phyloP scores from a whole-genome alignment of 73 alveolate genomes.

The Breviolum minutum region DNA sequence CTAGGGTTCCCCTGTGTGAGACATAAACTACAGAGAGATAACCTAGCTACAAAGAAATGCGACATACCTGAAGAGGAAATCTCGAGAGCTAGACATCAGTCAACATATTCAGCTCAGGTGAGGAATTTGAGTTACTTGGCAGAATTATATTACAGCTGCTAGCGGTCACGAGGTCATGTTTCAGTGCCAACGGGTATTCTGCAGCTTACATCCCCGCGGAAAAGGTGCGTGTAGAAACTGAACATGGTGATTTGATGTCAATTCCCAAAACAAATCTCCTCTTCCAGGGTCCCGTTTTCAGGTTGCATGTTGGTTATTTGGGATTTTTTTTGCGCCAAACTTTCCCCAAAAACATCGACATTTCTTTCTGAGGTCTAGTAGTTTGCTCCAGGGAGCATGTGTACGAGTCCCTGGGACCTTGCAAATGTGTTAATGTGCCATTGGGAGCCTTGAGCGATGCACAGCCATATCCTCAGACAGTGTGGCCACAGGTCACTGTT shows the following conservation, averaged over 20 bases:
- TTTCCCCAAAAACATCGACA: background rate
- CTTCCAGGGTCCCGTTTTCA: no score
- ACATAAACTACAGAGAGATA: no score
- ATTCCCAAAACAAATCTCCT: background rate
- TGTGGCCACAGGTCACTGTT: no score
- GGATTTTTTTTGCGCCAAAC: background rate
- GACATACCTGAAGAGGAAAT: no score
- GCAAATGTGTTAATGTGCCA: conserved; percentile 86
- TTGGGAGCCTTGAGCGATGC: conserved; percentile 65
- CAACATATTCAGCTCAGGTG: background rate
- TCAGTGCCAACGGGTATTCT: background rate
- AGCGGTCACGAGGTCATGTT: background rate
- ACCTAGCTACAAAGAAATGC: no score
- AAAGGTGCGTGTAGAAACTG: no score
- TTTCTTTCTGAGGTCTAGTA: conserved; percentile 54
- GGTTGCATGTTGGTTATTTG: no score
- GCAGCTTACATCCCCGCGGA: background rate
- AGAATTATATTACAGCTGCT: background rate
- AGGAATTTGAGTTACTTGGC: conserved; percentile 65
- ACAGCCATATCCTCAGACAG: conserved; percentile 35
- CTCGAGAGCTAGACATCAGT: no score
- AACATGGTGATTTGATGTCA: background rate
- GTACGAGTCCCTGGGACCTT: conserved; percentile 89
- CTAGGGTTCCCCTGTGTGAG: no score
- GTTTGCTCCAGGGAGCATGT: conserved; percentile 87